A percentile compares a stretch with the other conserved stretches of the same genome.
Conservation (phyloP, 352 stramenopile genomes). For the Phytophthora litchii region DNA sequence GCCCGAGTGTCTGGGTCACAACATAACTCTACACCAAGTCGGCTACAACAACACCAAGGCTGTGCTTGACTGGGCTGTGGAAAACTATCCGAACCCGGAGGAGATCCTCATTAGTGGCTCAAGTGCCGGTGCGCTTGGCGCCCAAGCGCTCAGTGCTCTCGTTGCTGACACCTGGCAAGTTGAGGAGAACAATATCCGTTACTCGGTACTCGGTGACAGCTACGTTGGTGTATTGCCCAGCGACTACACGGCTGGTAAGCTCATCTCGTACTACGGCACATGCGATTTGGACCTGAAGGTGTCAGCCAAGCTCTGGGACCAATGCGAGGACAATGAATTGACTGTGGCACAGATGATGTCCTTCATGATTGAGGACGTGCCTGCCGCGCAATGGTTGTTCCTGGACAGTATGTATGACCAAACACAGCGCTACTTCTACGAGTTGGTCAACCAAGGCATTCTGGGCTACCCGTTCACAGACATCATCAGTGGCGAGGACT, state of each 20-base stretch:
- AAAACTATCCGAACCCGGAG: slow-evolving; percentile 66
- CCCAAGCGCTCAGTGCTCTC: slow-evolving; percentile 49
- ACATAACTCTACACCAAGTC: slow-evolving; percentile 57
- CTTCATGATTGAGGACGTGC: slow-evolving; percentile 54
- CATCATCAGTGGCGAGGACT: slow-evolving; percentile 58
- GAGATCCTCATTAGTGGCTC: slow-evolving; percentile 63
- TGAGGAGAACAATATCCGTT: slow-evolving; percentile 55
- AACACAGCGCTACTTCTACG: slow-evolving; percentile 73
- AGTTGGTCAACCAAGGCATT: slow-evolving; percentile 59
- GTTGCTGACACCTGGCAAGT: slow-evolving; percentile 67
- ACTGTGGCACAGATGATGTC: slow-evolving; percentile 57
- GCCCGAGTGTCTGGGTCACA: slow-evolving; percentile 50
- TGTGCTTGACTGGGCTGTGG: slow-evolving; percentile 61
- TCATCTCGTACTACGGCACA: slow-evolving; percentile 67
- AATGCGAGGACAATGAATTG: slow-evolving; percentile 51
- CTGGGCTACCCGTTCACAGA: slow-evolving; percentile 57
- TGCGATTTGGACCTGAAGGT: slow-evolving; percentile 59
- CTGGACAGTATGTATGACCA: slow-evolving; percentile 66
- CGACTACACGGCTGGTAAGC: slow-evolving; percentile 46
- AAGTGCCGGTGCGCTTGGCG: slow-evolving; percentile 59
- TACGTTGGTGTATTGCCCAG: slow-evolving; percentile 69
- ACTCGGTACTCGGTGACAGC: slow-evolving; percentile 64
- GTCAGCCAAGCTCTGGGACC: slow-evolving; percentile 39
- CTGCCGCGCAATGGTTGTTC: slow-evolving; percentile 65
- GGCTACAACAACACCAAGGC: slow-evolving; percentile 72